phyloP scores from a whole-genome alignment of 805 yeast genomes.

The Brettanomyces sp. region DNA sequence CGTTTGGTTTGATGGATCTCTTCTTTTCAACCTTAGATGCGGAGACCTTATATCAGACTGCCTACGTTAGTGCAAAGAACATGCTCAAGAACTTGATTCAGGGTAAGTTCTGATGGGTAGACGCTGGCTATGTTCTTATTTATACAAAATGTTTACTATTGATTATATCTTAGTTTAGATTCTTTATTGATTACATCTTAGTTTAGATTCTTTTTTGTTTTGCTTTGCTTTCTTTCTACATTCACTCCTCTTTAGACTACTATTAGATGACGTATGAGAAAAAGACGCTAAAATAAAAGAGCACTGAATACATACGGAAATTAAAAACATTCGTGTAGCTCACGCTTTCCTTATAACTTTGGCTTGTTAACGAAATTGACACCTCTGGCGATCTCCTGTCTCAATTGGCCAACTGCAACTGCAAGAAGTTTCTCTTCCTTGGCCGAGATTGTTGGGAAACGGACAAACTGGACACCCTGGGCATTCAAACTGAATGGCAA shows the following conservation, averaged over 20 bases:
- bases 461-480: slow-evolving; percentile 23
- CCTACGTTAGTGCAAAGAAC: slow-evolving; percentile 64
- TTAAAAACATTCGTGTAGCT: neutral
- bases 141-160: neutral
- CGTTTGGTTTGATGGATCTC: slow-evolving; percentile 84
- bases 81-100: slow-evolving; percentile 59
- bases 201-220: neutral
- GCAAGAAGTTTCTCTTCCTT: slow-evolving; percentile 9
- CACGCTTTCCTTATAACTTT: slow-evolving; percentile 7
- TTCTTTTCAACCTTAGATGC: slow-evolving; percentile 74
- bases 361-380: slow-evolving; percentile 14
- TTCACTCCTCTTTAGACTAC: neutral
- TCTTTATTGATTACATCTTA: neutral
- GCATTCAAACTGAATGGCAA: slow-evolving; percentile 34
- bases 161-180: neutral
- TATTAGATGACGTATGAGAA: neutral
- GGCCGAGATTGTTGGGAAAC: slow-evolving; percentile 10
- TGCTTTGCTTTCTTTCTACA: neutral
- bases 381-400: slow-evolving; percentile 15
- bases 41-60: slow-evolving; percentile 58
- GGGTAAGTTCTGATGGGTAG: slow-evolving; percentile 54
- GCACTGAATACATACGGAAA: no score
- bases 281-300: neutral
- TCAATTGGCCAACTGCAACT: slow-evolving; percentile 11
- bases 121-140: neutral